Evolutionary conservation across 202 grass and related monocot species (phyloP), one percentile per base, ranked within the genome.

Genomic region (Bolboschoenoplectus hybrid): DNA sequence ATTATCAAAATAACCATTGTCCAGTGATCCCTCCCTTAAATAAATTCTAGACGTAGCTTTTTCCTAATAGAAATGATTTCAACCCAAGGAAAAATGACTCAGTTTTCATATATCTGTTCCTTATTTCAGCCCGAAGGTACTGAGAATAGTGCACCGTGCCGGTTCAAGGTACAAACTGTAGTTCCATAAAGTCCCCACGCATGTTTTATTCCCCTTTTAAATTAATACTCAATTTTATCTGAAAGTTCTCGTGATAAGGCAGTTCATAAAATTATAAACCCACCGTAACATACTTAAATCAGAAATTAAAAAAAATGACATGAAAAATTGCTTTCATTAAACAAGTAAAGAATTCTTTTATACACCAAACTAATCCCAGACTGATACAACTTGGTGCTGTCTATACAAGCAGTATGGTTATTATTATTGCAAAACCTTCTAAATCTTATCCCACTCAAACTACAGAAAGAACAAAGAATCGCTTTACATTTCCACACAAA

Each of bases 381-480:
- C 12, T 60, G 53, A 60, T 3, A 43, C 60, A 79, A 41, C 9
- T 38, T 58, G 53, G 14, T 58, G 36, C 9, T 41, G 7, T 61
- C 53, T 60, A 61, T n/a, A 39, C 36, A 60, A 41, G 6, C 51
- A 60, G 14, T 55, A 17, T 56, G 52, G 14, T 60, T 79, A 78
- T 78, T 56, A 80, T 41, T 60, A 34, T 47, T 46, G 20, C 75
- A 80, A 36, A 60, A 60, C 7, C 52, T 80, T 80, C 53, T 43
- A 82, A 36, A 82, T 38, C 62, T 69, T 43, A 84, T 52, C 36
- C 9, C 9, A 55, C 11, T 12, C 12, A 56, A 63, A 75, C 55
- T 66, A 84, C 32, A 84, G 55, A 61, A 39, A 60, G 78, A 88
- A 32, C 32, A 88, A 83, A 83, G 86, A 88, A 88, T 88, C 8